phyloP scores from a whole-genome alignment of 2,329 filamentous ascomycete species.

The Fusarium dlaminii region DNA sequence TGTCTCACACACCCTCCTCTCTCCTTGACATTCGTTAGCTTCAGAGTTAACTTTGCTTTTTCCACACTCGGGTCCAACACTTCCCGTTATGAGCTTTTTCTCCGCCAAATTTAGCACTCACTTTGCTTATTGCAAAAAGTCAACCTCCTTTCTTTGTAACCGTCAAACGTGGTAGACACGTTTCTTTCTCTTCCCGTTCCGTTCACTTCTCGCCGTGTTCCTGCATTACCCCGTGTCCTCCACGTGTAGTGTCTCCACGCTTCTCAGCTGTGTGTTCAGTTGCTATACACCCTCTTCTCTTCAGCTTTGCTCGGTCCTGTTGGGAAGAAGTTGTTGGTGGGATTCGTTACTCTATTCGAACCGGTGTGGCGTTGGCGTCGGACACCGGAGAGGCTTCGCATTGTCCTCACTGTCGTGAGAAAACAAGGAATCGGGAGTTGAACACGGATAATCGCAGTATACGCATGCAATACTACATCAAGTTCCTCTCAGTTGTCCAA shows the following conservation, averaged over 20 bases:
- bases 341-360: background rate
- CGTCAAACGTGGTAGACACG: conserved; percentile 28
- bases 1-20: conserved; percentile 1
- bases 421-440: background rate
- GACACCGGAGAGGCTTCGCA: conserved; percentile 1
- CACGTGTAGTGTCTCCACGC: conserved; percentile 33
- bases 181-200: conserved; percentile 19
- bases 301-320: background rate
- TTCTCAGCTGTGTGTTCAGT: background rate
- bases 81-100: background rate
- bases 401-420: background rate
- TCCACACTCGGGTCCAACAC: background rate
- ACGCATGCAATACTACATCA: background rate
- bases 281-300: background rate
- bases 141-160: background rate
- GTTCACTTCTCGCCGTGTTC: background rate
- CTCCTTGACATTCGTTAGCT: background rate
- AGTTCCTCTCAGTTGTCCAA: background rate
- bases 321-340: background rate
- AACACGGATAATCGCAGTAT: background rate
- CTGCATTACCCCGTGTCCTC: conserved; percentile 33
- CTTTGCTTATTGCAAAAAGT: conserved; percentile 1
- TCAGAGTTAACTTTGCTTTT: conserved; percentile 17
- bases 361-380: conserved; percentile 16
- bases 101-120: background rate